Evolutionary conservation across 768 basidiomycete genomes (phyloP), one percentile per base, ranked within the genome.

Genomic region (Nidula microcarpa): DNA sequence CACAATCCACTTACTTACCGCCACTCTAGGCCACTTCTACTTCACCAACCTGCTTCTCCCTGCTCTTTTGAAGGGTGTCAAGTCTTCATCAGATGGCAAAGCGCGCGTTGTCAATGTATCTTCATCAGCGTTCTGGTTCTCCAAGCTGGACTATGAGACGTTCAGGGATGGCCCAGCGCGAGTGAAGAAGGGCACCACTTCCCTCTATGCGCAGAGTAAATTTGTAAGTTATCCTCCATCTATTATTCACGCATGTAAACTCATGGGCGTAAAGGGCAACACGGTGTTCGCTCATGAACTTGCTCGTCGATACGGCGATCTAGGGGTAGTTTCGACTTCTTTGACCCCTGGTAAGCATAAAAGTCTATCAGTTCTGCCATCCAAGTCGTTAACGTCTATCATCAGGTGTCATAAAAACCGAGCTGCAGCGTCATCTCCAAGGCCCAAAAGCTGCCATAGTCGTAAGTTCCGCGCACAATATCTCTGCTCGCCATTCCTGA

Each of bases 21-120:
- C 37, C 32, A 18, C 41, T 18, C 5, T 49, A 79, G 80, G 80
- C 6, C 80, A 76, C 62, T 75, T 68, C 56, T 71, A 75, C 57
- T 71, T 84, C 57, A 82, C 80, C 2, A 68, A 71, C 44, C 69
- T 78, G 13, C 74, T 86, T 43, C 67, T 84, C 23, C 80, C 82
- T 4, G 68, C 68, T 3, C 69, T 82, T 30, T 60, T 74, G 17
- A 66, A 69, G 3, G 75, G 72, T 2, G 72, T 76, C 14, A 67
- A 65, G 35, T 58, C 65, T 6, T 63, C 73, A 5, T 61, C 73
- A 0, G 74, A 76, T 33, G 67, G 71, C 46, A 75, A 75, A 44
- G 65, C 72, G 3, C 80, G 83, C 39, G 63, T 84, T 36, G 66
- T 84, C 41, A 79, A 69, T 4, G 70, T 72, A 8, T 73, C 79